Evolutionary conservation across 495 filamentous ascomycete species (phyloP), one percentile per base, ranked within the genome.

Genomic region (Extremus antarcticus): DNA sequence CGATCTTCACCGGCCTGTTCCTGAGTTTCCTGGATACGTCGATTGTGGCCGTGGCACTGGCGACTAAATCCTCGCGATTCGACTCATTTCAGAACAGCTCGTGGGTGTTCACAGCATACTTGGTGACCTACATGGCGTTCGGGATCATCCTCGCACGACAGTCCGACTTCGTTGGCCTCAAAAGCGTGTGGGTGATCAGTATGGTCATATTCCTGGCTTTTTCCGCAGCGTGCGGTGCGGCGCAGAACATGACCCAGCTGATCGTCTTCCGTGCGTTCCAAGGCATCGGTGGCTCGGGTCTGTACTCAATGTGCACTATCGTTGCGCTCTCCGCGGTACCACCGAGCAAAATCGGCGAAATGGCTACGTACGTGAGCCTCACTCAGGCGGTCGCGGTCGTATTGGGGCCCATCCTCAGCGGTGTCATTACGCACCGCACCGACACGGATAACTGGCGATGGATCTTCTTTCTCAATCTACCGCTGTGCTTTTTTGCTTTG

Each of bases 61-160:
- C 45, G n/a, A 54, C 51, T 25, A 54, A 45, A 25, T 35, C 39
- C 11, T 25, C 25, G 38, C 16, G 40, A 25, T 54, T 24, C 21
- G 40, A 54, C 25, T 25, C 35, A 17, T 54, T 45, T 39, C 15
- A 45, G 15, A n/a, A 21, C 41, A 21, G 16, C 15, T 17, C 41
- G 17, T 45, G 51, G 51, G 45, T 54, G 7, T 25, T 54, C n/a
- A 45, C 45, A 25, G 38, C 51, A 41, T 54, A 54, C 35, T 39
- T 54, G 22, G 17, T 54, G 39, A 43, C 51, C 3, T 54, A 54
- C 45, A 54, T 54, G 51, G 51, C 50, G n/a, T 52, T 52, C 41
- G 20, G 13, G 8, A 22, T 52, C n/a, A 22, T 52, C 19, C 41
- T 32, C 32, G 50, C 50, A 21, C 35, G 50, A 40, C 41, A 38